Evolutionary conservation across 148 eudicot species (phyloP).

Genomic region (Rhododendron ferrugineum): DNA sequence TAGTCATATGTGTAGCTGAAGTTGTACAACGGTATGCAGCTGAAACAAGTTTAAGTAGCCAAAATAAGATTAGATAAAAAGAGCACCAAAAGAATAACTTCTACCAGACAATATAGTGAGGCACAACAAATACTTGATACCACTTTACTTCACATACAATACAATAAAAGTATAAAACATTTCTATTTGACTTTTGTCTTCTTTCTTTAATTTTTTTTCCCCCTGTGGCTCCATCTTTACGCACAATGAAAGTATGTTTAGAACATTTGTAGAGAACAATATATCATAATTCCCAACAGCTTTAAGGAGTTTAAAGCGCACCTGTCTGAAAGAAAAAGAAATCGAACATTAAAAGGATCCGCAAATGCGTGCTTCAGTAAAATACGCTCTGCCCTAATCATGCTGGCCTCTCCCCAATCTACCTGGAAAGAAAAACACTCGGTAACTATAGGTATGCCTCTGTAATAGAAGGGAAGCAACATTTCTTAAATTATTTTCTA

Average conservation of each 20-base stretch:
- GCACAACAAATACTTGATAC: not conserved
- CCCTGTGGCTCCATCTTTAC: not conserved
- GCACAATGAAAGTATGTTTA: not conserved
- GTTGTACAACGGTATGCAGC: constrained; percentile 50
- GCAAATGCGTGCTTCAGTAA: constrained; percentile 18
- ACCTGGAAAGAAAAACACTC: constrained; percentile 16
- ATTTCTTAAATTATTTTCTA: not conserved
- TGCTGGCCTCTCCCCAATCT: constrained; percentile 28
- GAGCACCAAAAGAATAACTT: not conserved
- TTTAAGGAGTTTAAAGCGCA: not conserved
- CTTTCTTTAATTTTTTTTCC: not conserved
- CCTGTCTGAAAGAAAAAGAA: constrained; percentile 27
- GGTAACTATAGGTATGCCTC: not conserved
- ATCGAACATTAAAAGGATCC: constrained; percentile 15
- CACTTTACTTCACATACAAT: not conserved
- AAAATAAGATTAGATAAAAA: constrained; percentile 4
- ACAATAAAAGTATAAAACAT: not conserved
- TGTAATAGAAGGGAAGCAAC: not conserved
- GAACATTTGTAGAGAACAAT: not conserved
- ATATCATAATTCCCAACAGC: not conserved
- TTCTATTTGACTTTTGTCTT: not conserved
- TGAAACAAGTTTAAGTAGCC: constrained; percentile 14
- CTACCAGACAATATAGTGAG: not conserved
- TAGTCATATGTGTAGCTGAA: constrained; percentile 92
- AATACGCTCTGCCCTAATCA: constrained; percentile 22